Evolutionary conservation across 805 yeast species (phyloP).

Genomic region (Metschnikowia gelsemii): DNA sequence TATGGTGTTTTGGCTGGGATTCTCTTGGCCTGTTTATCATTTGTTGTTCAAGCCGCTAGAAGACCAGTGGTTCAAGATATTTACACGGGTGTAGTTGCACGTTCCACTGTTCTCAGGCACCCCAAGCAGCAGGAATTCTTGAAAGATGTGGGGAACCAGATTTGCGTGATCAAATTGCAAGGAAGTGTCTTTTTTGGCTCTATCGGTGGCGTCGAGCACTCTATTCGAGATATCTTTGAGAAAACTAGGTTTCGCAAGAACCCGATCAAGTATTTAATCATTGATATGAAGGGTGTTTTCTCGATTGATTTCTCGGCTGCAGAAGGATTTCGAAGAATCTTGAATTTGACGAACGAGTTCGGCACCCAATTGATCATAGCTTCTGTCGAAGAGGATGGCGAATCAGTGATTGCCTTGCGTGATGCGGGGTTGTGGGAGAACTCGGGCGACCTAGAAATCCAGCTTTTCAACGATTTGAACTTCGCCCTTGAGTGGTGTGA

Average conservation of each 20-base stretch:
- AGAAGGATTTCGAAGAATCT: constrained; percentile 87
- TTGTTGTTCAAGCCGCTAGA: constrained; percentile 88
- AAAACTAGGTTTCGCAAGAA: constrained; percentile 46
- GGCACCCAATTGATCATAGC: constrained; percentile 73
- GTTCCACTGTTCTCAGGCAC: constrained; percentile 90
- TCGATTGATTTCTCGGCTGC: constrained; percentile 93
- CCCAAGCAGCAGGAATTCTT: constrained; percentile 84
- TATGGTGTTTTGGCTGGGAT: constrained; percentile 90
- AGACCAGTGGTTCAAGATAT: constrained; percentile 78
- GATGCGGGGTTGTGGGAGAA: constrained; percentile 78
- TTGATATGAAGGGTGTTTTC: constrained; percentile 81
- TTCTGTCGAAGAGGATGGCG: constrained; percentile 67
- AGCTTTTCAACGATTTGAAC: constrained; percentile 75
- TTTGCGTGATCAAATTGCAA: constrained; percentile 79
- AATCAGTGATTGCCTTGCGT: constrained; percentile 65
- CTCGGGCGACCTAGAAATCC: constrained; percentile 42
- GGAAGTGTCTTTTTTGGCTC: constrained; percentile 95
- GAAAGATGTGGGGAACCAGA: constrained; percentile 84
- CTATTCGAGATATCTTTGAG: constrained; percentile 65
- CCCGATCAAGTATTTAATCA: constrained; percentile 75
- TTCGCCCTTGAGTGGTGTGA: constrained; percentile 97
- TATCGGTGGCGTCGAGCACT: constrained; percentile 83
- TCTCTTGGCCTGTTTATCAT: constrained; percentile 87
- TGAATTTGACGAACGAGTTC: constrained; percentile 70
- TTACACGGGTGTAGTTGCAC: constrained; percentile 82